Conservation (phyloP, 305 asterid species). For the Solanum hybrid region DNA sequence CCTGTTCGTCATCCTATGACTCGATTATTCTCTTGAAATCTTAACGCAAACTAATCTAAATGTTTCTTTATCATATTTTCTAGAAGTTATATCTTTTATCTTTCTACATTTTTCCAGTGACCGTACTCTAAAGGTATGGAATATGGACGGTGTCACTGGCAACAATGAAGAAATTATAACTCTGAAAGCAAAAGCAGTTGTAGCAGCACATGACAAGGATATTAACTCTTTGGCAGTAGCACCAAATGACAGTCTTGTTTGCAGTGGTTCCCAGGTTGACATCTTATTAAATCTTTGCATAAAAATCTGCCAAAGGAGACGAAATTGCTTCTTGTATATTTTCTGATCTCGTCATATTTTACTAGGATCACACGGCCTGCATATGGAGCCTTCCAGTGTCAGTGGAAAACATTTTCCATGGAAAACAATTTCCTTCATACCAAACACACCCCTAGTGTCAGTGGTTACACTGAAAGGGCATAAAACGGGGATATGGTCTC, state of each 20-base stretch:
- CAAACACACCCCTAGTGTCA: constrained; percentile 36
- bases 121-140: constrained; percentile 87
- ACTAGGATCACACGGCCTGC: constrained; percentile 90
- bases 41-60: neutral
- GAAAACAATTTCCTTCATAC: too few relatives aligned
- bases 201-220: constrained; percentile 95
- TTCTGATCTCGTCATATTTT: constrained; percentile 9
- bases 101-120: constrained; percentile 39
- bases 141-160: constrained; percentile 54
- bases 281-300: neutral
- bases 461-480: constrained; percentile 78
- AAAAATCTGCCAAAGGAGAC: neutral
- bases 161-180: constrained; percentile 30
- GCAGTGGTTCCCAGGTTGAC: constrained; percentile 91
- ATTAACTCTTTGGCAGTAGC: constrained; percentile 83
- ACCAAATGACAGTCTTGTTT: constrained; percentile 90
- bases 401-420: too few relatives aligned
- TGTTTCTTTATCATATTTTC: neutral
- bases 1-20: too few relatives aligned
- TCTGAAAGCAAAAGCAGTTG: constrained; percentile 82
- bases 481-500: constrained; percentile 95
- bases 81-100: neutral
- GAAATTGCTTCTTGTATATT: neutral
- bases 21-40: too few relatives aligned
- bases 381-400: constrained; percentile 73